These are phyloP conservation scores for Chromera velia DNA, from an alignment of 73 alveolate species.

Conservation along the genomic window DNA sequence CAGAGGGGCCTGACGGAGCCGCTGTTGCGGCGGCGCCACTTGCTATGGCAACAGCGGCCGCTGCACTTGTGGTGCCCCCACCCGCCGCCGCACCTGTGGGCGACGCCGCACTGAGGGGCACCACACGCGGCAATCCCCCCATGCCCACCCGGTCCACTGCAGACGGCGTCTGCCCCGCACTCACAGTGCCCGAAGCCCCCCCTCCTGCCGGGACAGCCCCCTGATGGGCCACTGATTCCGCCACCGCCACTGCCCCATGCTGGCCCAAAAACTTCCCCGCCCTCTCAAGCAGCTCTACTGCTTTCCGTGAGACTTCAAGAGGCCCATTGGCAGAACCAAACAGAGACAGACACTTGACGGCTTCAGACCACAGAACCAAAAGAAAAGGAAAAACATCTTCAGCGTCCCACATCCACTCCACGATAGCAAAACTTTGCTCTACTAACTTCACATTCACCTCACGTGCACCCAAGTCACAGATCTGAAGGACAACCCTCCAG, in stretches of 20 bases:
- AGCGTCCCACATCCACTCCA: conserved; percentile 4
- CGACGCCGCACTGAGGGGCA: not conserved
- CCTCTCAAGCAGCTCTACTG: conserved; percentile 11
- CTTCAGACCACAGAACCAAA: too few relatives aligned
- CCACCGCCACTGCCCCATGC: too few relatives aligned
- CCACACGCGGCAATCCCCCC: too few relatives aligned
- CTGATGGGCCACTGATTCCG: too few relatives aligned
- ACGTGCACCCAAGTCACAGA: conserved; percentile 50
- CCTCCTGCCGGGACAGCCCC: too few relatives aligned
- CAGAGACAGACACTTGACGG: conserved; percentile 29
- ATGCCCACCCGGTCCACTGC: too few relatives aligned
- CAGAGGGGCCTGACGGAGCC: not conserved
- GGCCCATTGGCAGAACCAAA: conserved; percentile 20
- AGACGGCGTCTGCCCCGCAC: too few relatives aligned
- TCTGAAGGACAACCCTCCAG: conserved; percentile 51
- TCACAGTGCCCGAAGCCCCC: too few relatives aligned
- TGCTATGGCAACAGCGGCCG: not conserved
- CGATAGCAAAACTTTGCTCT: conserved; percentile 7
- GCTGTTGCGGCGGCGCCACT: not conserved
- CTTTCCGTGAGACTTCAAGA: conserved; percentile 10
- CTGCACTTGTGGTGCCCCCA: not conserved
- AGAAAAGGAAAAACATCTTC: not conserved
- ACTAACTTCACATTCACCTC: conserved; percentile 51
- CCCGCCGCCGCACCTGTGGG: not conserved
- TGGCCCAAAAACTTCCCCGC: not conserved